A percentile compares a stretch with the other conserved stretches of the same genome.
Evolutionary conservation across 495 filamentous ascomycete genomes (phyloP).

Genomic region (Hypoxylon rickii): DNA sequence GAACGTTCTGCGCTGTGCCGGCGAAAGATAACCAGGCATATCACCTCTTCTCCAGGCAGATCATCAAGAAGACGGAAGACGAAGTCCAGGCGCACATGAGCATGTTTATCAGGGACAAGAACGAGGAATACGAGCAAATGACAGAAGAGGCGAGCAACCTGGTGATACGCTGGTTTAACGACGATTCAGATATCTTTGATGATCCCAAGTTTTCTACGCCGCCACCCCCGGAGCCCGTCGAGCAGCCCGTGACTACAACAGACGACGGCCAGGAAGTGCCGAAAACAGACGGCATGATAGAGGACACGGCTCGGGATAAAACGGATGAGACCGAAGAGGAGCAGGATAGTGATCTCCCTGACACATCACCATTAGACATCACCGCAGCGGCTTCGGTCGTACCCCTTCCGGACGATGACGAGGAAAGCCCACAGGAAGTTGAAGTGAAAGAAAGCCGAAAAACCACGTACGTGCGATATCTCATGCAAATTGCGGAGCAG

Average conservation of each 20-base stretch:
- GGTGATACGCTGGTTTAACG: conserved; percentile 57
- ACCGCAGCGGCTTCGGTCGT: conserved; percentile 50
- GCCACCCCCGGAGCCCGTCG: conserved; percentile 25
- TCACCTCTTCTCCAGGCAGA: conserved; percentile 60
- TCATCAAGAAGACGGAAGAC: conserved; percentile 75
- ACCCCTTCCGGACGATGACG: conserved; percentile 47
- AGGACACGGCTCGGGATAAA: conserved; percentile 13
- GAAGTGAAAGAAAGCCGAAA: conserved; percentile 33
- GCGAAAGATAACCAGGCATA: conserved; percentile 40
- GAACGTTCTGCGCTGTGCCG: conserved; percentile 57
- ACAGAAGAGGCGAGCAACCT: conserved; percentile 65
- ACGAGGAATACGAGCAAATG: conserved; percentile 75
- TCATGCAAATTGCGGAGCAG: conserved; percentile 52
- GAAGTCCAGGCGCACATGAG: conserved; percentile 82
- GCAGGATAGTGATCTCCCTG: conserved; percentile 38
- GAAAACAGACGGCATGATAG: conserved; percentile 21
- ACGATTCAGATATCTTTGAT: conserved; percentile 48
- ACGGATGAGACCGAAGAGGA: conserved; percentile 5
- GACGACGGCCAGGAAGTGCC: conserved; percentile 43
- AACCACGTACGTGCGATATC: conserved; percentile 49
- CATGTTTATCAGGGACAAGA: conserved; percentile 80
- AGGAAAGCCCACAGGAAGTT: conserved; percentile 18
- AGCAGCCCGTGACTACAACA: conserved; percentile 40
- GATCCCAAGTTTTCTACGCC: conserved; percentile 45
- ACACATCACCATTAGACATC: conserved; percentile 53